phyloP scores from a whole-genome alignment of 2,329 filamentous ascomycete genomes.

The Claviceps sp. region DNA sequence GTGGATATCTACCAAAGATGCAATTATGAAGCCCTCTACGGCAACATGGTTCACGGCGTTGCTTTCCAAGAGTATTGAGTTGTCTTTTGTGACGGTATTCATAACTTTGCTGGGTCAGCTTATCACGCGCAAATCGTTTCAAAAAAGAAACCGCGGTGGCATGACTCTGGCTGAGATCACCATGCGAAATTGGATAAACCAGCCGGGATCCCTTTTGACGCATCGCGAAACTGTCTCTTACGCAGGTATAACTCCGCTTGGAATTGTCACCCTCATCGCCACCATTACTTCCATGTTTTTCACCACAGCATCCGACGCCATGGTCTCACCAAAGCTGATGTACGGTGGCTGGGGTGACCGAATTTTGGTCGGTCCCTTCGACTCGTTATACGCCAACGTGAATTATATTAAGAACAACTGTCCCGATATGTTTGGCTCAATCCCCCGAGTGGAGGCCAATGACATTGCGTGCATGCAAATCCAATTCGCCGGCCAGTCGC shows the following conservation, averaged over 20 bases:
- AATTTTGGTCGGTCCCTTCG: conserved; percentile 42
- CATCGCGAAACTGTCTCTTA: conserved; percentile 53
- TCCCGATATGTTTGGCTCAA: conserved; percentile 40
- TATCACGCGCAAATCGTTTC: conserved; percentile 54
- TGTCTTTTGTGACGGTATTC: conserved; percentile 66
- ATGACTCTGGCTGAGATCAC: conserved; percentile 64
- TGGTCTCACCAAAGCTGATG: conserved; percentile 61
- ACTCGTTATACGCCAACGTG: conserved; percentile 50
- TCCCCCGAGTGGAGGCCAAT: conserved; percentile 27
- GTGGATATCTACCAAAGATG: conserved; percentile 34
- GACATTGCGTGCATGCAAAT: conserved; percentile 51
- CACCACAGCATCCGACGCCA: conserved; percentile 60
- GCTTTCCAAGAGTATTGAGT: conserved; percentile 63
- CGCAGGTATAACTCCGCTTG: conserved; percentile 50
- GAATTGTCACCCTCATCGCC: conserved; percentile 45
- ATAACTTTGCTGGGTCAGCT: conserved; percentile 64
- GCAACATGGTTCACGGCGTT: conserved; percentile 56
- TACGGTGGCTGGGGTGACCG: conserved; percentile 37
- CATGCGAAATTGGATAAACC: conserved; percentile 63
- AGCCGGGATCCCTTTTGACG: conserved; percentile 59
- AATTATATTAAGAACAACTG: conserved; percentile 43
- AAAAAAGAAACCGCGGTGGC: conserved; percentile 47
- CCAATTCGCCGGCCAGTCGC: conserved; percentile 55
- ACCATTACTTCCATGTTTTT: conserved; percentile 58
- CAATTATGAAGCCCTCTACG: conserved; percentile 40